Percentiles rank a stretch among this genome's conserved stretches.
These are phyloP conservation scores for Suillus brevipes DNA, from an alignment of 768 basidiomycete genomes.

Conservation along the genomic window DNA sequence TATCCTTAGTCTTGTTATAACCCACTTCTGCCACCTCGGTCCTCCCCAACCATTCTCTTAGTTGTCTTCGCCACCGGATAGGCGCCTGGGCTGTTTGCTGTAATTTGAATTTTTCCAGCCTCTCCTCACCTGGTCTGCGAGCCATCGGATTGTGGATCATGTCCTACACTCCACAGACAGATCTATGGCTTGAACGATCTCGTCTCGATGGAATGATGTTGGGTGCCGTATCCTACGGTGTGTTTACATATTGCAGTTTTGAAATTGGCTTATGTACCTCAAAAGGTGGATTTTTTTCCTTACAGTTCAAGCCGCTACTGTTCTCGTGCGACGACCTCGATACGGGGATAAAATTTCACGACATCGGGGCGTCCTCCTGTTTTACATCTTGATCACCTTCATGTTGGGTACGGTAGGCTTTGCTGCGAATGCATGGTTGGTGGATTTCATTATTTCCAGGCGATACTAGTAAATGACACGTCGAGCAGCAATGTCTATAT, in stretches of 20 bases:
- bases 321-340: background rate
- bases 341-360: background rate
- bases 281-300: constrained; percentile 17
- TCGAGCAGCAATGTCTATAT: constrained; percentile 18
- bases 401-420: constrained; percentile 17
- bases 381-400: constrained; percentile 10
- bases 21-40: too few relatives aligned
- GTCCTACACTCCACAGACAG: constrained; percentile 20
- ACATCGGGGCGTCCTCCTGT: background rate
- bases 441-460: background rate
- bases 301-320: background rate
- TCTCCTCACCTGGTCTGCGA: background rate
- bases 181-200: constrained; percentile 30
- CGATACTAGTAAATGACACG: background rate
- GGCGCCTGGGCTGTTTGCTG: background rate
- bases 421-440: constrained; percentile 18
- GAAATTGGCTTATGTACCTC: background rate
- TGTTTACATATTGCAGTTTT: background rate
- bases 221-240: constrained; percentile 25
- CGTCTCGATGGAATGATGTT: constrained; percentile 25
- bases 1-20: too few relatives aligned
- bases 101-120: background rate
- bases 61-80: background rate
- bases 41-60: background rate
- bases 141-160: constrained; percentile 10